Conservation (phyloP, 495 filamentous ascomycete genomes). For the Astrothelium macrocarpum region DNA sequence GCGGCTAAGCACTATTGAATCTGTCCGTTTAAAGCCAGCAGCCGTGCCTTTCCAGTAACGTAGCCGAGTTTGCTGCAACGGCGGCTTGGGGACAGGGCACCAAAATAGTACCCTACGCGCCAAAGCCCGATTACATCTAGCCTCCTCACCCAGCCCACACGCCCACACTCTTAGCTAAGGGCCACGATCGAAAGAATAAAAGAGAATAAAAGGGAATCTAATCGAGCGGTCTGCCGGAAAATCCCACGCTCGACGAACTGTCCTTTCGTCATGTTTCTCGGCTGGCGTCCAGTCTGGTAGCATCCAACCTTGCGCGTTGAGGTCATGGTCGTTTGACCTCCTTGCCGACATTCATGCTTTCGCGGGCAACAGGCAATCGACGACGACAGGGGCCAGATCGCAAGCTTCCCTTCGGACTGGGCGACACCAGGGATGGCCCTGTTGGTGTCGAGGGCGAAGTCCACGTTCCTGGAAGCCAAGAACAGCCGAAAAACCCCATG, state of each 20-base stretch:
- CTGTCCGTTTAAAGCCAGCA: neutral
- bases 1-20: slow-evolving; percentile 6
- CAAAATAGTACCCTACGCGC: slow-evolving; percentile 5
- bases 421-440: neutral
- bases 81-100: neutral
- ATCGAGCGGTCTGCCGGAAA: too few species aligned
- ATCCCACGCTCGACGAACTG: neutral
- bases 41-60: neutral
- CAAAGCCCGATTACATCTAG: neutral
- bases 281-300: too few species aligned
- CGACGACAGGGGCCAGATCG: neutral
- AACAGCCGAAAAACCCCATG: neutral
- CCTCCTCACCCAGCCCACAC: neutral
- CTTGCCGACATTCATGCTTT: slow-evolving; percentile 3
- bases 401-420: neutral
- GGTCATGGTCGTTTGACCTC: slow-evolving; percentile 4
- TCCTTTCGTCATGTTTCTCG: slow-evolving; percentile 3
- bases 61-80: slow-evolving; percentile 2
- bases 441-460: neutral
- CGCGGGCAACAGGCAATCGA: neutral
- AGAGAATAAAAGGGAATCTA: too few species aligned
- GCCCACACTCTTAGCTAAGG: too few species aligned
- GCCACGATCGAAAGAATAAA: too few species aligned
- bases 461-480: slow-evolving; percentile 4
- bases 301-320: too few species aligned